Percentiles rank a stretch among this genome's conserved stretches.
These are phyloP conservation scores for Henckelia pumila DNA, from an alignment of 257 asterid genomes.

Conservation along the genomic window DNA sequence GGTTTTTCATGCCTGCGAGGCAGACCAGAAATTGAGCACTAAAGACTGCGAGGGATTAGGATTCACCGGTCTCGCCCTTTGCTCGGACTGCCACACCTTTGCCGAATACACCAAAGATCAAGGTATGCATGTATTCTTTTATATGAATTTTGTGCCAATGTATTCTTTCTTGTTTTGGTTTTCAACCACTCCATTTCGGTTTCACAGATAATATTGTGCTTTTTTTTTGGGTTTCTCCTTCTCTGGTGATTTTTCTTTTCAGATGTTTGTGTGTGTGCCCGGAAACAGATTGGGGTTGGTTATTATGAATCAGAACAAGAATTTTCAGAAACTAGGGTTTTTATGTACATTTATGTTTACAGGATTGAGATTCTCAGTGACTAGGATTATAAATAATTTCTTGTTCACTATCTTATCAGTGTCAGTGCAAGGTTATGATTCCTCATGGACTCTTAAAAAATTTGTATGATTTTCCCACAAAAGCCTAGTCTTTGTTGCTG, in stretches of 20 bases:
- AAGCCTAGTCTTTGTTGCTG: not conserved
- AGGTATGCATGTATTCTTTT: conserved; percentile 29
- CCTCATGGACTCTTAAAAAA: not conserved
- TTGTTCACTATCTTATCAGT: too few relatives aligned
- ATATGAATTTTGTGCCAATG: not conserved
- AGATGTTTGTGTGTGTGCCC: not conserved
- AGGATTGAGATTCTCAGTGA: not conserved
- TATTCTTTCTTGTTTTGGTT: not conserved
- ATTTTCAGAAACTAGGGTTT: not conserved
- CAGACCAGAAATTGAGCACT: conserved; percentile 54
- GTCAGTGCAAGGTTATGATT: not conserved
- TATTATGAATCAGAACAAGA: not conserved
- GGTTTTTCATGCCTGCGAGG: conserved; percentile 32
- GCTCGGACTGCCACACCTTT: conserved; percentile 84
- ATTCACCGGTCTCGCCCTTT: conserved; percentile 83
- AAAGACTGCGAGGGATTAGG: conserved; percentile 79
- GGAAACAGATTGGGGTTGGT: too few relatives aligned
- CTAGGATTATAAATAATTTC: not conserved
- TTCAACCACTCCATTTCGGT: not conserved
- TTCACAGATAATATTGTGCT: not conserved
- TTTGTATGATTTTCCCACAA: not conserved
- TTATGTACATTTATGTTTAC: not conserved
- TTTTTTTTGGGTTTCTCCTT: not conserved
- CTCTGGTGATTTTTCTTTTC: not conserved
- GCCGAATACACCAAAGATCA: conserved; percentile 85